Evolutionary conservation across 345 rosid genomes (phyloP).

Genomic region (Boechera stricta): DNA sequence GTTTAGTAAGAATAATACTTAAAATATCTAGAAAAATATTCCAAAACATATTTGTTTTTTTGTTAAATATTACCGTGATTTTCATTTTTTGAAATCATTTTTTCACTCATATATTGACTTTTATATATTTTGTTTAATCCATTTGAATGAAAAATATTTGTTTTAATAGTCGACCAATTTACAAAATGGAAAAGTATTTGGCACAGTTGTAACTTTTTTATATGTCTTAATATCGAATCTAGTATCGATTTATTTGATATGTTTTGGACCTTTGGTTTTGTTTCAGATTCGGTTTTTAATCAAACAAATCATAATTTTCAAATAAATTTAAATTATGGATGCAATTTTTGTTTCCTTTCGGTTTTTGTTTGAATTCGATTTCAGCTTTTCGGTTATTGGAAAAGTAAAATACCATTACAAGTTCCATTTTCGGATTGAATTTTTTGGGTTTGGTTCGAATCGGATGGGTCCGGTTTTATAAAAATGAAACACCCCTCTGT

Average conservation of each 20-base stretch:
- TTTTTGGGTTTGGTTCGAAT: background rate
- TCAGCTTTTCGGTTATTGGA: background rate
- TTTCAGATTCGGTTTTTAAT: background rate
- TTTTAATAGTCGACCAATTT: too few relatives aligned
- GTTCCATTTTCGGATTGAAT: background rate
- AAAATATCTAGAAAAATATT: background rate
- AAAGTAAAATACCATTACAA: background rate
- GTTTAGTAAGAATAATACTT: background rate
- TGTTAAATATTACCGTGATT: too few relatives aligned
- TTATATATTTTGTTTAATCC: background rate
- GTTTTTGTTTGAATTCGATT: background rate
- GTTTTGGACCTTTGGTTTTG: background rate
- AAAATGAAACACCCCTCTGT: background rate
- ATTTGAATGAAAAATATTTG: background rate
- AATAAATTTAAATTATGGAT: background rate
- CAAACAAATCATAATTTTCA: background rate
- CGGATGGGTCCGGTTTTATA: background rate
- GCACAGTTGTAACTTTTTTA: background rate
- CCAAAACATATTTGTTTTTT: too few relatives aligned
- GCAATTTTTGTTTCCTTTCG: background rate
- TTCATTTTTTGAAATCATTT: too few relatives aligned
- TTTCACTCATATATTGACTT: too few relatives aligned
- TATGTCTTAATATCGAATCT: background rate
- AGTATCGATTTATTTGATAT: background rate
- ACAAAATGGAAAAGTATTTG: background rate